A percentile compares a stretch with the other conserved stretches of the same genome.
Conservation (phyloP, 2,329 filamentous ascomycete species). For the Cladosporium sp. region DNA sequence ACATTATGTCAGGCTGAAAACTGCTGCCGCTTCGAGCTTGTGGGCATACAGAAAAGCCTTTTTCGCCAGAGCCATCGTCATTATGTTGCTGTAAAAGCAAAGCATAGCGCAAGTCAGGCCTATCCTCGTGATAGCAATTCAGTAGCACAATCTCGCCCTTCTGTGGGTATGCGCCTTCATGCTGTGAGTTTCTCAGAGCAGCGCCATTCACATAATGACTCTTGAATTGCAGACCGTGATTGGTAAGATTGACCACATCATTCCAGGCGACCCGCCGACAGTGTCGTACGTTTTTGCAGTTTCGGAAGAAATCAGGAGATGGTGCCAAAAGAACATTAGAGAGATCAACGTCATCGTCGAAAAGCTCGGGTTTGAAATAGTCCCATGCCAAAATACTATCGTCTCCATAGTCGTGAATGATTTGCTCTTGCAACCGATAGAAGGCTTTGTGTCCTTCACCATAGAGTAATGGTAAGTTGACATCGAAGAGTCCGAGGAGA, state of each 20-base stretch:
- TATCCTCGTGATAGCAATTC: neutral
- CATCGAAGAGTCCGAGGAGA: conserved; percentile 19
- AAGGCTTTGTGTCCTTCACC: conserved; percentile 20
- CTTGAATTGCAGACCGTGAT: neutral
- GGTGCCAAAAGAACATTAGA: neutral
- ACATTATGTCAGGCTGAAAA: neutral
- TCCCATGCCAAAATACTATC: conserved; percentile 18
- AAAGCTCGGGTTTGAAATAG: neutral
- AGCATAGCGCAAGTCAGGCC: neutral
- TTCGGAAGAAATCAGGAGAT: neutral
- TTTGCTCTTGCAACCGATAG: conserved; percentile 17
- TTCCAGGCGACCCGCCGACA: neutral
- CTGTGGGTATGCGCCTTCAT: neutral
- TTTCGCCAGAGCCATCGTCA: neutral
- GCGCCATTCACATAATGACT: neutral
- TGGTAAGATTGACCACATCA: neutral
- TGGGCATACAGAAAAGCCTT: neutral
- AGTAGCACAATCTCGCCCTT: neutral
- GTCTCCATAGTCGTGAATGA: conserved; percentile 12
- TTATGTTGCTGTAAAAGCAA: neutral
- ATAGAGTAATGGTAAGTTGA: conserved; percentile 19
- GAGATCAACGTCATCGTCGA: neutral
- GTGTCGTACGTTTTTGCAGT: neutral
- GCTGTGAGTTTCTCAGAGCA: neutral
- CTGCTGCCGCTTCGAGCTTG: neutral